A percentile compares a stretch with the other conserved stretches of the same genome.
These are phyloP conservation scores for Yamadazyma atlantica DNA, from an alignment of 1,139 yeast genomes.

Conservation along the genomic window DNA sequence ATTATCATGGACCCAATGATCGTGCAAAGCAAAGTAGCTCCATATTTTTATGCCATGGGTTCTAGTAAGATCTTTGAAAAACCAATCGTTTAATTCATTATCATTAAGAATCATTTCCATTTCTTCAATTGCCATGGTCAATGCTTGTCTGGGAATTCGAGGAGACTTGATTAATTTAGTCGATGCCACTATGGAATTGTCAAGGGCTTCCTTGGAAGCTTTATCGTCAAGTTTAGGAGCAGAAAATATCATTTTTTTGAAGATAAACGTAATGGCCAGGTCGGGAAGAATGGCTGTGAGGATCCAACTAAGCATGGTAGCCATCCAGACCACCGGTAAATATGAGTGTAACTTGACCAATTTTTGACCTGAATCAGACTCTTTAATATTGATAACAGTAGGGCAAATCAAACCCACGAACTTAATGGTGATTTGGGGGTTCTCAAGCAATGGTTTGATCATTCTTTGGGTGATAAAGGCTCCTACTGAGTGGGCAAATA, in stretches of 20 bases:
- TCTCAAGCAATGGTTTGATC: constrained; percentile 25
- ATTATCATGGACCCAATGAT: constrained; percentile 59
- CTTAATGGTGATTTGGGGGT: constrained; percentile 19
- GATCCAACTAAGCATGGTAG: constrained; percentile 20
- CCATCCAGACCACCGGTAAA: constrained; percentile 34
- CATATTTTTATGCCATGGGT: constrained; percentile 33
- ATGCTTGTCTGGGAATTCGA: constrained; percentile 47
- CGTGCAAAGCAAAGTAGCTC: constrained; percentile 55
- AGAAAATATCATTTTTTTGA: constrained; percentile 22
- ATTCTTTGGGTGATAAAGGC: constrained; percentile 56
- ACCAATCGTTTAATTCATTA: constrained; percentile 46
- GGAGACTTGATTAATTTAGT: constrained; percentile 39
- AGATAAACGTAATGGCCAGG: constrained; percentile 18
- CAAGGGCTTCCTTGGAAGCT: constrained; percentile 25
- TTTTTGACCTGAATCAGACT: constrained; percentile 48
- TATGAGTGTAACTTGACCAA: constrained; percentile 30
- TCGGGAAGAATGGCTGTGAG: constrained; percentile 24
- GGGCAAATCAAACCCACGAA: constrained; percentile 66
- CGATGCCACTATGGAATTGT: constrained; percentile 45
- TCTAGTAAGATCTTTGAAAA: constrained; percentile 36
- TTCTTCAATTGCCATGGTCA: constrained; percentile 60
- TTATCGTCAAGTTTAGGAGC: constrained; percentile 20
- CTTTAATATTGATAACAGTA: constrained; percentile 56
- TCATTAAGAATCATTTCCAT: constrained; percentile 46
- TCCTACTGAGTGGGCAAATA: constrained; percentile 66